phyloP scores from a whole-genome alignment of 441 rosid species.

The Brassica hybrid region DNA sequence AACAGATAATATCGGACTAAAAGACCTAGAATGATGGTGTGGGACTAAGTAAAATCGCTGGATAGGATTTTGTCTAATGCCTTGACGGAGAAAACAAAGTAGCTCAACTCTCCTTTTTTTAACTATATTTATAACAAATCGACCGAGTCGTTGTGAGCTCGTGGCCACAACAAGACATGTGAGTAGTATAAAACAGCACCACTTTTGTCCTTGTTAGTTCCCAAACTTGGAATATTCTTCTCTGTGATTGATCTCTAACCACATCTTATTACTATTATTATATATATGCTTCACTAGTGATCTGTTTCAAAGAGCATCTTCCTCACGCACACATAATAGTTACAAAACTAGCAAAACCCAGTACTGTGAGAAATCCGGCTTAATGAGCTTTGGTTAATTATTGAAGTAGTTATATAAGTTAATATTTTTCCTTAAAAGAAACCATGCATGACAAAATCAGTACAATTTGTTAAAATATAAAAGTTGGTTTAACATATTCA shows the following conservation, averaged over 20 bases:
- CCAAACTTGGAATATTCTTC: constrained; percentile 12
- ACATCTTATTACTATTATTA: neutral
- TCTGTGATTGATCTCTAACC: constrained; percentile 10
- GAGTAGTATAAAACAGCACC: neutral
- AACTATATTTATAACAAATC: neutral
- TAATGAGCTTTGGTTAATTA: neutral
- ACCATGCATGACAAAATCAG: neutral
- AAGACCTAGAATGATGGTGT: neutral
- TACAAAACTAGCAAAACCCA: neutral
- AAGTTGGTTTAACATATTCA: neutral
- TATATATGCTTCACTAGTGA: no score
- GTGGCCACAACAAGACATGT: constrained; percentile 34
- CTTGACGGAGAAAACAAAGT: constrained; percentile 37
- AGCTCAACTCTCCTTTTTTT: neutral
- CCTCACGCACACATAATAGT: neutral
- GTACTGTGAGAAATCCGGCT: neutral
- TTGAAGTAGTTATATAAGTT: neutral
- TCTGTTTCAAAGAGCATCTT: neutral
- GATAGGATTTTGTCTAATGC: neutral
- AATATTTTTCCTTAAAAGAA: neutral
- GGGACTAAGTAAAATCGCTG: neutral
- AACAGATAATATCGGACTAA: neutral
- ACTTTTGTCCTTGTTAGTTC: neutral
- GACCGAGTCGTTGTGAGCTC: constrained; percentile 36
- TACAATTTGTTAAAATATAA: neutral